These are phyloP conservation scores for Planoprotostelium fungivorum DNA, from an alignment of 78 protist species.

Conservation along the genomic window DNA sequence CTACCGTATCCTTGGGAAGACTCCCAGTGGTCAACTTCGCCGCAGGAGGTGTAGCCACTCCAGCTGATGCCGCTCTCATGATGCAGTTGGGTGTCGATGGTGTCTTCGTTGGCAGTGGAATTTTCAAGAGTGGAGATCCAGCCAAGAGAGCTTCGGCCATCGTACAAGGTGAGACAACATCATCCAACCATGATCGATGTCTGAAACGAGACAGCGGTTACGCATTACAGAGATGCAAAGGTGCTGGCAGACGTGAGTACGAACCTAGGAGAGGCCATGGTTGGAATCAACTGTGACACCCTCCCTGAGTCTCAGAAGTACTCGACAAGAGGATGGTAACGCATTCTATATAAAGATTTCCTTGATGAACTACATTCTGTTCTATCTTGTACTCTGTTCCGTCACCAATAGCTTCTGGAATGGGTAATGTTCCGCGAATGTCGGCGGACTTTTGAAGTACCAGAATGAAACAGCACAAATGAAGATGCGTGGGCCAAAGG, in stretches of 20 bases:
- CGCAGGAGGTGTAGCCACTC: conserved; percentile 97
- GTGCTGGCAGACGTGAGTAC: conserved; percentile 67
- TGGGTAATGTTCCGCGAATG: no score
- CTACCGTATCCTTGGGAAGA: conserved; percentile 77
- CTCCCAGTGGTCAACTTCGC: conserved; percentile 96
- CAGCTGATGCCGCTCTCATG: conserved; percentile 95
- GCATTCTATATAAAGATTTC: no score
- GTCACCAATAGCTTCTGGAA: no score
- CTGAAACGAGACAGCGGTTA: conserved; percentile 58
- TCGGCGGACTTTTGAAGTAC: no score
- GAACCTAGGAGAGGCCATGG: conserved; percentile 84
- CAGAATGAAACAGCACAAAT: no score
- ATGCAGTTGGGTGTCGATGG: conserved; percentile 97
- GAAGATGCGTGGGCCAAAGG: no score
- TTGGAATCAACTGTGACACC: conserved; percentile 73
- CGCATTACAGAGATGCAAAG: conserved; percentile 82
- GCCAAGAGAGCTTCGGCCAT: conserved; percentile 89
- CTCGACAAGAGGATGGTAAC: background rate
- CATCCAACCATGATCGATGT: background rate
- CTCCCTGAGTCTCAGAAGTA: background rate
- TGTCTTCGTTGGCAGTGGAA: conserved; percentile 93
- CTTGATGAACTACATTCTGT: no score
- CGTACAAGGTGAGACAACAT: conserved; percentile 46
- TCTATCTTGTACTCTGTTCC: no score
- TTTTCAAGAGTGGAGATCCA: conserved; percentile 91